These are phyloP conservation scores for Entomortierella parvispora DNA, from an alignment of 192 early-diverging fungal species.

Conservation along the genomic window DNA sequence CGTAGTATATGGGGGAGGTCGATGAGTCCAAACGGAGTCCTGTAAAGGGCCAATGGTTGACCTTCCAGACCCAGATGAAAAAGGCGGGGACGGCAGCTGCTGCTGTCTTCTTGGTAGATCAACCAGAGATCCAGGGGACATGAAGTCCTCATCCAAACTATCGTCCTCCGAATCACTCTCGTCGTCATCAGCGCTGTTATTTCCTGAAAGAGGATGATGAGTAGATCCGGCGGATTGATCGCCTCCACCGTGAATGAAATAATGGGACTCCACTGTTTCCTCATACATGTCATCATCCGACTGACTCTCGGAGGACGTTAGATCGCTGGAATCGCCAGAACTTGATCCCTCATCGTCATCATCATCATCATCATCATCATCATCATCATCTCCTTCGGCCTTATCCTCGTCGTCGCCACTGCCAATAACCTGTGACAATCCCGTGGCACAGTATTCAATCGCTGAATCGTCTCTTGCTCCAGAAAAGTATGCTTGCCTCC, in stretches of 20 bases:
- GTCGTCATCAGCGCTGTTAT: conserved; percentile 6
- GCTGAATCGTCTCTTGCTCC: background rate
- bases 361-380: conserved; percentile 1
- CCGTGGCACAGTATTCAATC: conserved; percentile 4
- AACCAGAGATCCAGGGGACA: background rate
- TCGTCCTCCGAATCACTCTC: conserved; percentile 6
- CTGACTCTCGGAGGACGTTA: conserved; percentile 12
- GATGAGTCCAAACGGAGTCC: too few species aligned
- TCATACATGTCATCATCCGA: conserved; percentile 17
- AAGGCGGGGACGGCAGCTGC: conserved; percentile 37
- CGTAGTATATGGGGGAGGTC: too few species aligned
- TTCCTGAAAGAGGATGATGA: background rate
- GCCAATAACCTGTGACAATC: conserved; percentile 2
- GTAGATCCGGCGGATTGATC: background rate
- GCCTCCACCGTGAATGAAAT: background rate
- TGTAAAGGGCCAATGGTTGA: background rate
- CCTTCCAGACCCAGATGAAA: conserved; percentile 9
- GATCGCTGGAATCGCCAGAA: conserved; percentile 11
- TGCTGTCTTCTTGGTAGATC: conserved; percentile 1
- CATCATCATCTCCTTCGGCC: background rate
- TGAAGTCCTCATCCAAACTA: background rate
- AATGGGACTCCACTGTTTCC: conserved; percentile 10
- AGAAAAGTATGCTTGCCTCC: background rate
- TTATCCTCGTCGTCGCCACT: background rate
- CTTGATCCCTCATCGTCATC: conserved; percentile 3